Base-by-base conservation (phyloP, 148 eudicot species). In the Fagopyrum homotropicum region DNA sequence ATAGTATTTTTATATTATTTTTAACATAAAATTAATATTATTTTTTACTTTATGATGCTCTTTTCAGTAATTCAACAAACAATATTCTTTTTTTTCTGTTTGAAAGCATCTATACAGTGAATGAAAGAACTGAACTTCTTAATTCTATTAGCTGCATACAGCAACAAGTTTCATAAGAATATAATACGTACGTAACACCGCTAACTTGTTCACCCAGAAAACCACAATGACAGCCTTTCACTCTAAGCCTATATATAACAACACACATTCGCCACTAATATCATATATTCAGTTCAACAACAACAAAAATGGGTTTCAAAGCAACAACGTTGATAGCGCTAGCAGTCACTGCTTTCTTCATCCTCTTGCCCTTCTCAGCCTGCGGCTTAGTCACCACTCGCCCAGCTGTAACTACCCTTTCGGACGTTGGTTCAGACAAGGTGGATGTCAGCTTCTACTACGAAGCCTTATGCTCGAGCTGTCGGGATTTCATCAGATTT, bases 371-470 rank as follows among this genome's bases (percentile, higher is more conserved):
- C 30, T 57, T 17, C 30, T 57, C 63, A 9, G 29, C 63, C 63
- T 26, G 22, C 68, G 12, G 52, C 52, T 61, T 14, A 4, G 43
- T 61, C 15, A 12, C 43, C 40, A 22, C 66, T 35, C 40, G 40
- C 2, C 3, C 40, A 4, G 3, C 1, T 9, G 40, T 43, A 1
- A 60, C 66, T 26, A 61, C 29, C 68, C 26, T 61, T 15, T 12
- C 68, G 5, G 1, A 22, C 3, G 2, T 35, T 12, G 43, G 68
- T 26, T 11, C 68, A 61, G 68, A 29, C 4, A 61, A 61, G 14
- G 44, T 61, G 15, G 19, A 61, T 44, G 68, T 61, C 40, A 61
- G 22, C 68, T 61, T 9, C 68, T 61, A 61, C 68, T 61, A 61
- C 44, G 68, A 61, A 43, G 26, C 43, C 15, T 29, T 61, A 44